Evolutionary conservation across 257 asterid species (phyloP).

Genomic region (Solanum chmielewskii): DNA sequence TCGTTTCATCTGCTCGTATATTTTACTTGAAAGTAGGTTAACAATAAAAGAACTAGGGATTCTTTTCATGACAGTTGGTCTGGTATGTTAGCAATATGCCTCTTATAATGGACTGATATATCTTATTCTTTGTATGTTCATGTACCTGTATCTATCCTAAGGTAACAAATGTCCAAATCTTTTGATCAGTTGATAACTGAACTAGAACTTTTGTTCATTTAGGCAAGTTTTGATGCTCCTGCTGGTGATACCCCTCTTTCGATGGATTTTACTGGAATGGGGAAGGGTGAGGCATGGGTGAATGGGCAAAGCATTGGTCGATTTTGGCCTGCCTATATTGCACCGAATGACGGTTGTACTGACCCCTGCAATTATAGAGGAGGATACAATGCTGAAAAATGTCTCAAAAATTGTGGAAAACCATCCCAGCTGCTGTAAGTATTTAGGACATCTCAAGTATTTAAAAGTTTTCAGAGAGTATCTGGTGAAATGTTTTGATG

Average conservation of each 20-base stretch:
- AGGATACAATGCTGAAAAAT: constrained; percentile 39
- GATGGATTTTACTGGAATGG: constrained; percentile 65
- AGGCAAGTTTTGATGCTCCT: constrained; percentile 68
- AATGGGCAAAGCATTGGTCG: constrained; percentile 93
- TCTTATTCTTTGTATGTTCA: neutral
- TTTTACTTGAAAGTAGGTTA: neutral
- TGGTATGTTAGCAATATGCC: neutral
- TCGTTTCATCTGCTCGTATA: neutral
- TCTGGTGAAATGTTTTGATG: neutral
- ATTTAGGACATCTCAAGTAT: neutral
- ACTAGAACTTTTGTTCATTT: neutral
- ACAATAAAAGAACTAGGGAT: neutral
- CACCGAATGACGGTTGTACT: constrained; percentile 43
- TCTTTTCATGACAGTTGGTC: neutral
- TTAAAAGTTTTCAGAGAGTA: neutral
- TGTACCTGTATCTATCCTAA: neutral
- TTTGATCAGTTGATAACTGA: neutral
- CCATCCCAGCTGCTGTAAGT: constrained; percentile 80
- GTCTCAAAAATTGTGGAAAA: constrained; percentile 68
- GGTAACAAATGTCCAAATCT: neutral
- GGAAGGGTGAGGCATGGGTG: constrained; percentile 93
- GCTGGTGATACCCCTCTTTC: constrained; percentile 60
- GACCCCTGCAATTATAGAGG: constrained; percentile 67
- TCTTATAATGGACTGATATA: neutral
- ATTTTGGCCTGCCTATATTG: constrained; percentile 61